Evolutionary conservation across 768 basidiomycete genomes (phyloP).

Genomic region (Lentinula sp.): DNA sequence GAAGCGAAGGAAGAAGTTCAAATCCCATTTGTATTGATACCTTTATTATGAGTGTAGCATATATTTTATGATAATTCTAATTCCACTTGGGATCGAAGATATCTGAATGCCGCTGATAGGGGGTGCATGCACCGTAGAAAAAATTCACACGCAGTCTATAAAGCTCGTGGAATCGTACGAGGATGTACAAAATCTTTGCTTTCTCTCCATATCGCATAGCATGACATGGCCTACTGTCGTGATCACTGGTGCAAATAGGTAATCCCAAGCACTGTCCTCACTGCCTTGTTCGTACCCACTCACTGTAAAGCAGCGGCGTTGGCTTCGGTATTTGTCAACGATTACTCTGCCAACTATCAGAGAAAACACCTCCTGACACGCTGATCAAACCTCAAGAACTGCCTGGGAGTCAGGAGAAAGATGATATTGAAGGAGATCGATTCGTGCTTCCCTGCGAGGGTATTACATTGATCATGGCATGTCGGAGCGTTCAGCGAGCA

Average conservation of each 20-base stretch:
- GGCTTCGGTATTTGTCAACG: constrained; percentile 82
- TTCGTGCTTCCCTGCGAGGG: constrained; percentile 34
- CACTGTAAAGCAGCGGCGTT: constrained; percentile 50
- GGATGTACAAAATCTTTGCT: neutral
- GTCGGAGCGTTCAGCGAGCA: constrained; percentile 61
- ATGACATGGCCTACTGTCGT: constrained; percentile 47
- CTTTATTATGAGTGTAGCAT: no score
- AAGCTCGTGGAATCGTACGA: neutral
- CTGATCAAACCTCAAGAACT: neutral
- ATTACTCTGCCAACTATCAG: constrained; percentile 63
- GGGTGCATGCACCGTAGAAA: no score
- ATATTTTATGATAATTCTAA: no score
- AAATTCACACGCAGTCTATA: no score
- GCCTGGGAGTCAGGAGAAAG: constrained; percentile 5
- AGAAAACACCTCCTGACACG: constrained; percentile 24
- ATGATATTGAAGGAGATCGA: constrained; percentile 12
- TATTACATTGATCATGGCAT: constrained; percentile 76
- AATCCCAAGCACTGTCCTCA: constrained; percentile 12
- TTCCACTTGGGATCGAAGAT: no score
- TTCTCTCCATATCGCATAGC: neutral
- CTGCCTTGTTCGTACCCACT: neutral
- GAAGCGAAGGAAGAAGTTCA: neutral
- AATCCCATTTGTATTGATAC: no score
- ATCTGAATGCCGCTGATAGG: no score
- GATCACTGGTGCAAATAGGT: constrained; percentile 72